Evolutionary conservation across 257 asterid species (phyloP), one percentile per base, ranked within the genome.

Genomic region (Lycium barbarum): DNA sequence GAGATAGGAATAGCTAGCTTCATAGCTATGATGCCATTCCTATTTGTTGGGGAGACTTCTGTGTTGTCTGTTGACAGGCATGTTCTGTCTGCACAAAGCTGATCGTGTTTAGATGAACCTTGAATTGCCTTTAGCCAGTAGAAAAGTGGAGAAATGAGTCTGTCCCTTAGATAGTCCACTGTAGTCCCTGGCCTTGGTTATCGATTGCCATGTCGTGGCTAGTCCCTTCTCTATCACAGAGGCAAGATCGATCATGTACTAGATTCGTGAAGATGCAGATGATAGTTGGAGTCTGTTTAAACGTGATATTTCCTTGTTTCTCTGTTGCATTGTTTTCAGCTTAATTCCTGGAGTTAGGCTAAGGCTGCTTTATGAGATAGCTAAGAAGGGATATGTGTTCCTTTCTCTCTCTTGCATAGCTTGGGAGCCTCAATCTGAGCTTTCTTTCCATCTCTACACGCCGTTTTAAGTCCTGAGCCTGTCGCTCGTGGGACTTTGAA

Each of bases 31-130:
- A 68, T 15, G 76, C 7, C 22, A 14, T 68, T 15, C 76, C 76
- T 68, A 36, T 68, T 68, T 36, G 49, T 67, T 1, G 22, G 76
- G 26, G 15, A 68, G 51, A 68, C 51, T 9, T 36, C 76, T 4
- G 3, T 68, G 76, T 36, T 68, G 76, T 36, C 26, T 68, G 76
- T 36, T 68, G 76, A 7, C 76, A 68, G 51, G 51, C 76, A 68
- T 68, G 76, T 36, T 68, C 26, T 36, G 26, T 36, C 49, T 7
- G 76, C 76, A 36, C 26, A 14, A 68, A 68, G 51, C 1, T 68
- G 51, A 68, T 36, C 5, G 5, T 36, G 76, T 15, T 68, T 68
- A 51, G 70, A 71, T 71, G 35, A 38, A 70, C 33, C 51, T 36
- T 35, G 76, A 68, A 36, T 15, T 68, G 53, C 53, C 13, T 71